Evolutionary conservation across 2,329 filamentous ascomycete genomes (phyloP).

Genomic region (Dactylellina sp.): DNA sequence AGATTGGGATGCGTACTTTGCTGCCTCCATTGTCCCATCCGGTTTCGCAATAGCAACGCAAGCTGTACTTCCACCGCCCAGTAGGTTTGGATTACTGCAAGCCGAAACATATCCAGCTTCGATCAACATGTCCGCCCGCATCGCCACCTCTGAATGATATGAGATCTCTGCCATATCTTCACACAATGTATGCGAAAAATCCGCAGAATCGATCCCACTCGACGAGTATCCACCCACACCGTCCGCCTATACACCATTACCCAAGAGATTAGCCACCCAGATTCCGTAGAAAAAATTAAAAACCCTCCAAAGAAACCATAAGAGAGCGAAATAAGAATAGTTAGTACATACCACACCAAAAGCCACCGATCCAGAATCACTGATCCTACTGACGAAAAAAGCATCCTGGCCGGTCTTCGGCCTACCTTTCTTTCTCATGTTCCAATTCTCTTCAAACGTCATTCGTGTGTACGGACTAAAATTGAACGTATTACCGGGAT

Average conservation of each 20-base stretch:
- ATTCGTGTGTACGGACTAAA: constrained; percentile 74
- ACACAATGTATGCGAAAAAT: constrained; percentile 94
- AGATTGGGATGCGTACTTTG: constrained; percentile 71
- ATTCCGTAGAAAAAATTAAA: constrained; percentile 10
- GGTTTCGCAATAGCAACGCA: constrained; percentile 82
- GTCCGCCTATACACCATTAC: constrained; percentile 70
- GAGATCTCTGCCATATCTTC: constrained; percentile 88
- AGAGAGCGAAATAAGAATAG: background rate
- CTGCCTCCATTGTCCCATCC: constrained; percentile 82
- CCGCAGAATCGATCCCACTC: constrained; percentile 89
- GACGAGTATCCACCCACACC: constrained; percentile 96
- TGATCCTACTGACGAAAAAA: constrained; percentile 89
- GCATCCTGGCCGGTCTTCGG: constrained; percentile 92
- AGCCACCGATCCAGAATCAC: constrained; percentile 76
- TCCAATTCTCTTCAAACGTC: constrained; percentile 67
- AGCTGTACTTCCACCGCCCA: constrained; percentile 90
- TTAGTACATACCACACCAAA: constrained; percentile 75
- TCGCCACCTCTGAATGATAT: constrained; percentile 68
- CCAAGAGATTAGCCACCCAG: constrained; percentile 5
- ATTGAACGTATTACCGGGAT: constrained; percentile 77
- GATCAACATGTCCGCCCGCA: constrained; percentile 70
- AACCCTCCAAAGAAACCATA: background rate
- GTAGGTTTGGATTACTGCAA: constrained; percentile 77
- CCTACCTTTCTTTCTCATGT: constrained; percentile 70
- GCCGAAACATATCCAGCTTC: constrained; percentile 86